Evolutionary conservation across 768 basidiomycete genomes (phyloP).

Genomic region (Leucocoprinus sp.): DNA sequence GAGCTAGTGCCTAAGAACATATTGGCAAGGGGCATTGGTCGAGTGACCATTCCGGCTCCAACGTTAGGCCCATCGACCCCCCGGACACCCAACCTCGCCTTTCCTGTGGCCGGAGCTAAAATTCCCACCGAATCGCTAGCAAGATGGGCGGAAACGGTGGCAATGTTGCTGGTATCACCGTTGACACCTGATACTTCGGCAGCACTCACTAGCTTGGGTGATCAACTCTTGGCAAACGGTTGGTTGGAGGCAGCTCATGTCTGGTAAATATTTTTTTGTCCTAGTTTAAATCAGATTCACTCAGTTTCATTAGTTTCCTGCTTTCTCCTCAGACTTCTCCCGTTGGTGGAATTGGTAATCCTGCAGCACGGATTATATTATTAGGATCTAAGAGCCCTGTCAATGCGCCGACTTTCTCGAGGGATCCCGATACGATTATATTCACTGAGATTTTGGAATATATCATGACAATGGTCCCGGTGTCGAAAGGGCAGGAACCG

Average conservation of each 20-base stretch:
- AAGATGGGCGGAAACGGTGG: slow-evolving; percentile 81
- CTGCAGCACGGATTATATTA: slow-evolving; percentile 60
- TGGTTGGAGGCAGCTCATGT: slow-evolving; percentile 83
- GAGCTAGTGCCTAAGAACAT: slow-evolving; percentile 58
- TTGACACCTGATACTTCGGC: slow-evolving; percentile 59
- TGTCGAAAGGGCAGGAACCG: slow-evolving; percentile 76
- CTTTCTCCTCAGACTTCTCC: slow-evolving; percentile 76
- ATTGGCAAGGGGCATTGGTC: slow-evolving; percentile 33
- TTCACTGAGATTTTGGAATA: slow-evolving; percentile 91
- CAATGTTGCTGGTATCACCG: slow-evolving; percentile 76
- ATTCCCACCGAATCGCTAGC: slow-evolving; percentile 58
- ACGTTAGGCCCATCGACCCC: slow-evolving; percentile 36
- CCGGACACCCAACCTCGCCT: slow-evolving; percentile 53
- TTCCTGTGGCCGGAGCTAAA: slow-evolving; percentile 30
- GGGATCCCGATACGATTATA: slow-evolving; percentile 68
- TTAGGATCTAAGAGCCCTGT: slow-evolving; percentile 62
- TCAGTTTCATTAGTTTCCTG: slow-evolving; percentile 57
- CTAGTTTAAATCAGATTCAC: background rate
- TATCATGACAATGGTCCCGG: slow-evolving; percentile 67
- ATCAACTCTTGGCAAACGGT: slow-evolving; percentile 63
- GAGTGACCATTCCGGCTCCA: slow-evolving; percentile 26
- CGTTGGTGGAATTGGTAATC: slow-evolving; percentile 62
- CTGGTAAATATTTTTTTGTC: slow-evolving; percentile 50
- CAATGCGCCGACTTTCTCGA: slow-evolving; percentile 40
- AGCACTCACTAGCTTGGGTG: slow-evolving; percentile 78